A percentile compares a stretch with the other conserved stretches of the same genome.
These are phyloP conservation scores for Agastache rugosa DNA, from an alignment of 257 asterid genomes.

Conservation along the genomic window DNA sequence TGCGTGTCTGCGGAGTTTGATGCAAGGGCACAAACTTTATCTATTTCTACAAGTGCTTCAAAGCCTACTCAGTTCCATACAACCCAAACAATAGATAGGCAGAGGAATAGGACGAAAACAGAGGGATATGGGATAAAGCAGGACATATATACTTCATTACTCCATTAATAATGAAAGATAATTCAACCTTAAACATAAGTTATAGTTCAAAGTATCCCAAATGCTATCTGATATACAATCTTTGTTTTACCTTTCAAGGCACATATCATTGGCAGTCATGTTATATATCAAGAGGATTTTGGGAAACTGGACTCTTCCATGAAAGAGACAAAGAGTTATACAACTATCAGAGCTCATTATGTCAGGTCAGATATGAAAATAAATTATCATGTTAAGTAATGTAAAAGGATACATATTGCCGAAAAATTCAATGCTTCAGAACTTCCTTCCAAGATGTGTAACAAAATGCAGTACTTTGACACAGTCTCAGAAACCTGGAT, in stretches of 20 bases:
- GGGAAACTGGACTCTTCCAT: background rate
- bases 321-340: conserved; percentile 20
- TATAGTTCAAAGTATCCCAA: background rate
- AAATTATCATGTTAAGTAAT: conserved; percentile 23
- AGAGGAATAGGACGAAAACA: background rate
- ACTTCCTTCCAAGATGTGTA: conserved; percentile 82
- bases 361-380: conserved; percentile 8
- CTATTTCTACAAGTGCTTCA: conserved; percentile 32
- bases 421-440: conserved; percentile 77
- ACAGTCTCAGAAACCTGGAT: conserved; percentile 77
- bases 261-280: background rate
- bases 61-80: conserved; percentile 12
- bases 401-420: conserved; percentile 83
- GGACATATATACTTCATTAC: background rate
- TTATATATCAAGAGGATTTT: background rate
- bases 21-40: conserved; percentile 54
- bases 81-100: conserved; percentile 6
- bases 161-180: background rate
- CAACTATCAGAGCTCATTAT: conserved; percentile 7
- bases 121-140: background rate
- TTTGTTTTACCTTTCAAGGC: background rate
- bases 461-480: conserved; percentile 81
- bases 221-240: background rate
- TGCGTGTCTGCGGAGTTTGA: conserved; percentile 73
- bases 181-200: conserved; percentile 1